These are phyloP conservation scores for Lactarius deliciosus DNA, from an alignment of 768 basidiomycete species.

Conservation along the genomic window DNA sequence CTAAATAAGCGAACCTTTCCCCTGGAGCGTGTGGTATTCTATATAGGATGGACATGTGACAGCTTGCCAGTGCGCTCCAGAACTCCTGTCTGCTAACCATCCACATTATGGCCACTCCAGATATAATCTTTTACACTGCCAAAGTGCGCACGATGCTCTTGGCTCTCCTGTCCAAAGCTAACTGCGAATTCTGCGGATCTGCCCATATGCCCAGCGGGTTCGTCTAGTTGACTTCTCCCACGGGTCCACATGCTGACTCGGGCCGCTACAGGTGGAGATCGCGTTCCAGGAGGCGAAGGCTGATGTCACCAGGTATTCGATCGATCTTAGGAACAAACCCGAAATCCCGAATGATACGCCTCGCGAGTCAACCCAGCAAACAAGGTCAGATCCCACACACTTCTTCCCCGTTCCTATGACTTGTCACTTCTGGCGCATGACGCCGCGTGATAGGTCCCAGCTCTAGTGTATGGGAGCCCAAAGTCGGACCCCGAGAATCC, in stretches of 20 bases:
- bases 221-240: constrained; percentile 10
- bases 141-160: constrained; percentile 12
- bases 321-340: constrained; percentile 62
- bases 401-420: background rate
- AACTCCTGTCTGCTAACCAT: too few species aligned
- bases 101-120: constrained; percentile 18
- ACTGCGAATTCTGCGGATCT: constrained; percentile 38
- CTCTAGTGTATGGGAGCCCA: constrained; percentile 60
- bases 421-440: too few species aligned
- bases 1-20: too few species aligned
- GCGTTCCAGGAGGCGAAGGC: constrained; percentile 55
- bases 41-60: too few species aligned
- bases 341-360: constrained; percentile 67
- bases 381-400: constrained; percentile 45
- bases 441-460: constrained; percentile 46
- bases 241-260: background rate
- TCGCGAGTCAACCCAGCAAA: constrained; percentile 57
- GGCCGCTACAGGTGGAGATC: constrained; percentile 47
- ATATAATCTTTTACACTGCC: constrained; percentile 44
- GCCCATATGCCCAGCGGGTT: constrained; percentile 57
- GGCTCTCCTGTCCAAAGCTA: background rate
- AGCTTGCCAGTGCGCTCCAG: too few species aligned
- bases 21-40: too few species aligned
- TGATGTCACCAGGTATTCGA: constrained; percentile 48
- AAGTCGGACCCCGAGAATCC: constrained; percentile 50